Evolutionary conservation across 495 filamentous ascomycete species (phyloP).

Genomic region (Pseudevernia furfuracea): DNA sequence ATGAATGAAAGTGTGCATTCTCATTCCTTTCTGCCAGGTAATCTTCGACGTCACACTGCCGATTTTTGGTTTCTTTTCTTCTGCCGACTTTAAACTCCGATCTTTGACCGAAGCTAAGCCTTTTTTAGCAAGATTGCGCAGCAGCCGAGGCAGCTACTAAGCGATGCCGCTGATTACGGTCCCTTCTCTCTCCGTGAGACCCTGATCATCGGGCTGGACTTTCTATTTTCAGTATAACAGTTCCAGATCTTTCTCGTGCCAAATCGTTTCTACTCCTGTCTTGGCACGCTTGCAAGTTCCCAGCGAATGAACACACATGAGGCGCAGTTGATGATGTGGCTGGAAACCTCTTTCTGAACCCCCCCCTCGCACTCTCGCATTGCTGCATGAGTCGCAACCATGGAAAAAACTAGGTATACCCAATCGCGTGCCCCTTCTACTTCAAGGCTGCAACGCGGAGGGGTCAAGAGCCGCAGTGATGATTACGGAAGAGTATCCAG

Average conservation of each 20-base stretch:
- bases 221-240: slow-evolving; percentile 12
- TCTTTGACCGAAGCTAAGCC: not conserved
- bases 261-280: not conserved
- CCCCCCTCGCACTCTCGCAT: too few relatives aligned
- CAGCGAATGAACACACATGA: not conserved
- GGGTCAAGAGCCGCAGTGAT: not conserved
- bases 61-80: not conserved
- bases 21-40: not conserved
- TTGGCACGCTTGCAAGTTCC: not conserved
- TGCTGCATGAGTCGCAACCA: too few relatives aligned
- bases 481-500: not conserved
- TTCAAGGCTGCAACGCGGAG: not conserved
- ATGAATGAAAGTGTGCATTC: too few relatives aligned
- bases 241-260: not conserved
- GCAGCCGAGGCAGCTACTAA: not conserved
- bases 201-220: slow-evolving; percentile 14
- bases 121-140: not conserved
- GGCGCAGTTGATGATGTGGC: slow-evolving; percentile 17
- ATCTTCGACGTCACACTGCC: not conserved
- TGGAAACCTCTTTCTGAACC: not conserved
- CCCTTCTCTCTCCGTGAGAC: not conserved
- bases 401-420: not conserved
- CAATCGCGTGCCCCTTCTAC: not conserved
- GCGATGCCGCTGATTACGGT: not conserved
- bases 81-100: not conserved